A percentile compares a stretch with the other conserved stretches of the same genome.
Evolutionary conservation across 2,329 filamentous ascomycete genomes (phyloP).

Genomic region (Tympanopsis confertula): DNA sequence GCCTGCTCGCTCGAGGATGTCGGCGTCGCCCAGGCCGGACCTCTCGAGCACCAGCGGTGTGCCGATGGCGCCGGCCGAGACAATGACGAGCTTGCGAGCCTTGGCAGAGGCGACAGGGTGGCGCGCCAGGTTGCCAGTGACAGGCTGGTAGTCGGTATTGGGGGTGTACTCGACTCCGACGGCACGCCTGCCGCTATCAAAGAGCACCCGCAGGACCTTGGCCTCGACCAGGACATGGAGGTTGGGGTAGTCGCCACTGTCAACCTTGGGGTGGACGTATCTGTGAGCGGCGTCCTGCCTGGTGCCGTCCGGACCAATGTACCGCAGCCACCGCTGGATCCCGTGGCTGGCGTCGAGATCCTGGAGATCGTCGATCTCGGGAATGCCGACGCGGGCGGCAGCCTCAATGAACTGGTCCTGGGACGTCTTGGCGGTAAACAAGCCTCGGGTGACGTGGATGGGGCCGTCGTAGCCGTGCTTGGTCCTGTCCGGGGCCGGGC

Average conservation of each 20-base stretch:
- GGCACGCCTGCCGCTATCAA: slow-evolving; percentile 38
- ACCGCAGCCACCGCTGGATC: slow-evolving; percentile 26
- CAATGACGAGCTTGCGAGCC: slow-evolving; percentile 64
- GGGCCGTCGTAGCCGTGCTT: slow-evolving; percentile 44
- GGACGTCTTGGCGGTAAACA: slow-evolving; percentile 22
- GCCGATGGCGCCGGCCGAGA: slow-evolving; percentile 62
- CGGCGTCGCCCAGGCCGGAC: slow-evolving; percentile 62
- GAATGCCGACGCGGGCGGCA: slow-evolving; percentile 31
- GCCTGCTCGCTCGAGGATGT: slow-evolving; percentile 57
- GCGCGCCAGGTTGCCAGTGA: too few relatives aligned
- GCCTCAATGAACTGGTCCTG: slow-evolving; percentile 38
- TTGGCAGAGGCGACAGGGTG: too few relatives aligned
- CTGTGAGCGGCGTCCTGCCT: slow-evolving; percentile 45
- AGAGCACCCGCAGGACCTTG: slow-evolving; percentile 41
- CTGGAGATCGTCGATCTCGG: slow-evolving; percentile 39
- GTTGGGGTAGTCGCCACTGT: slow-evolving; percentile 32
- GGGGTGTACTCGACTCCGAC: slow-evolving; percentile 46
- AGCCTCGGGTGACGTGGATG: slow-evolving; percentile 39
- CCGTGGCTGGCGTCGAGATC: slow-evolving; percentile 28
- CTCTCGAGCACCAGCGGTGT: slow-evolving; percentile 66
- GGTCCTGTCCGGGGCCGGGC: slow-evolving; percentile 23
- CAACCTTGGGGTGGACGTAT: slow-evolving; percentile 37
- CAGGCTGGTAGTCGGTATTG: slow-evolving; percentile 29
- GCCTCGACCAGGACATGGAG: slow-evolving; percentile 46
- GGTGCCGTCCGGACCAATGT: slow-evolving; percentile 34